Evolutionary conservation across 805 yeast genomes (phyloP).

Genomic region (Saturnispora saitoi): DNA sequence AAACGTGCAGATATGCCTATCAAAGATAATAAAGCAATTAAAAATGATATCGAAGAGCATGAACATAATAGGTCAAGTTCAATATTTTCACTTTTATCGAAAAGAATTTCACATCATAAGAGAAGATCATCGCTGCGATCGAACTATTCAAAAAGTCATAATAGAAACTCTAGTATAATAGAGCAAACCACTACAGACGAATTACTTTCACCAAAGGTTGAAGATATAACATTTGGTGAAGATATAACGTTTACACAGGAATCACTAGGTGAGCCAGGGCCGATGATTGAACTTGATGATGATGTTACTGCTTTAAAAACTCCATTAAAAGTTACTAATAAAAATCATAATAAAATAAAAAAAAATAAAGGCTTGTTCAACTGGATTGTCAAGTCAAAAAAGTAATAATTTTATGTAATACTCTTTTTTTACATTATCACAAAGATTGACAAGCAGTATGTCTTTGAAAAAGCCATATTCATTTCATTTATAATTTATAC

Average conservation of each 20-base stretch:
- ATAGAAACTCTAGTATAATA: slow-evolving; percentile 15
- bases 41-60: not conserved
- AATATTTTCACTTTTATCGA: slow-evolving; percentile 20
- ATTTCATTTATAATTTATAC: too few species aligned
- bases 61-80: slow-evolving; percentile 20
- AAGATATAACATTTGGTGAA: slow-evolving; percentile 22
- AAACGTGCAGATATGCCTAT: not conserved
- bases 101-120: slow-evolving; percentile 21
- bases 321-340: not conserved
- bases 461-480: too few species aligned
- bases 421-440: too few species aligned
- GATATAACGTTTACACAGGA: slow-evolving; percentile 24
- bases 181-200: slow-evolving; percentile 25
- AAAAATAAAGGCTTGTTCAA: not conserved
- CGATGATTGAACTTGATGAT: slow-evolving; percentile 21
- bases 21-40: not conserved
- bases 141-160: slow-evolving; percentile 10
- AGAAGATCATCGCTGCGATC: slow-evolving; percentile 21
- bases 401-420: not conserved
- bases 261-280: slow-evolving; percentile 29
- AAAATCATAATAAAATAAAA: not conserved
- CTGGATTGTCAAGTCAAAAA: not conserved
- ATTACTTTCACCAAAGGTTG: slow-evolving; percentile 12
- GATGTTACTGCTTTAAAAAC: slow-evolving; percentile 5
- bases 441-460: too few species aligned